phyloP scores from a whole-genome alignment of 2,329 filamentous ascomycete species.

The Colletotrichum theobromicola region DNA sequence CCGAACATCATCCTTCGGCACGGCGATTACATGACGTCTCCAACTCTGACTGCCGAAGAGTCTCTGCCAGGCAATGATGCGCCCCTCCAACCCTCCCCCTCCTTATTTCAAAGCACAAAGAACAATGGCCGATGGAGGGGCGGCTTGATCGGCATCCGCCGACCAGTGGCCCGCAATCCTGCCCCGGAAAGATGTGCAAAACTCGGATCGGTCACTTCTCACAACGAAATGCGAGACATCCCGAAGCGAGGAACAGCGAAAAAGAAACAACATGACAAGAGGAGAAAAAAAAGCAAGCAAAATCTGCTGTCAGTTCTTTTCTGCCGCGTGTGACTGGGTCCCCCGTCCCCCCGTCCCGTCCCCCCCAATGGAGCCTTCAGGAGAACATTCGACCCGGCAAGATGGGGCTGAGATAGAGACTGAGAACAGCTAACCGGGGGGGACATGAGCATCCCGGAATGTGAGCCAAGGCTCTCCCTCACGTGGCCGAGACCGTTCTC shows the following conservation, averaged over 20 bases:
- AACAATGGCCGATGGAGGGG: not conserved
- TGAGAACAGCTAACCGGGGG: not conserved
- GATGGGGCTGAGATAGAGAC: not conserved
- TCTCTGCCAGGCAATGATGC: not conserved
- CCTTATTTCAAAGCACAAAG: not conserved
- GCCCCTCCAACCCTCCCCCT: not conserved
- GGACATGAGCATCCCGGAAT: not conserved
- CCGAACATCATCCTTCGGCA: not conserved
- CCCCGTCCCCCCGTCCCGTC: no score
- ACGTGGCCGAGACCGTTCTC: constrained; percentile 8
- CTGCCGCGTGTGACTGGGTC: not conserved
- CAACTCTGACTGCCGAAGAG: not conserved
- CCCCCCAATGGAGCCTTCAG: not conserved
- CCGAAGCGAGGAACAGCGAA: not conserved
- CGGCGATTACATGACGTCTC: not conserved
- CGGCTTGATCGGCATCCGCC: not conserved
- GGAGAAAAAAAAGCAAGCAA: not conserved
- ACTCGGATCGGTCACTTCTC: constrained; percentile 4
- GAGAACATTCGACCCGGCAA: not conserved
- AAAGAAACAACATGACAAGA: not conserved
- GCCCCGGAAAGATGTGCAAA: not conserved
- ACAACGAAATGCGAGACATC: not conserved
- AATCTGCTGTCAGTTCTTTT: not conserved
- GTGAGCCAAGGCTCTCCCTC: not conserved
- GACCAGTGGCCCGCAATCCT: not conserved